phyloP scores from a whole-genome alignment of 306 rosid species.

The Ormosia semicastrata region DNA sequence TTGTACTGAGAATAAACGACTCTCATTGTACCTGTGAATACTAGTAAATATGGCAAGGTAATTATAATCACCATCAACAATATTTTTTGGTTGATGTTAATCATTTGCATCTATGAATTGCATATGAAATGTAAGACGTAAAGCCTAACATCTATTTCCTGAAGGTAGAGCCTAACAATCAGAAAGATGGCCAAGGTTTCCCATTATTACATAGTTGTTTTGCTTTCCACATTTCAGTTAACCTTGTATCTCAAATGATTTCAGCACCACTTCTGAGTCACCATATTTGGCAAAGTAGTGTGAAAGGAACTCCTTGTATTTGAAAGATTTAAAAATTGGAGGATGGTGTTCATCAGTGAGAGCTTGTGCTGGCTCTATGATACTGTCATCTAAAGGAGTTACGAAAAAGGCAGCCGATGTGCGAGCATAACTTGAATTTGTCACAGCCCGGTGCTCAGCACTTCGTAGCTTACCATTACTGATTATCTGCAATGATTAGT shows the following conservation, averaged over 20 bases:
- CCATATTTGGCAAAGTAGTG: slow-evolving; percentile 9
- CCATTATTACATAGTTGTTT: background rate
- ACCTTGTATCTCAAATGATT: slow-evolving; percentile 5
- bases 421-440: slow-evolving; percentile 41
- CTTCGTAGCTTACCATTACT: slow-evolving; percentile 52
- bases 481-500: slow-evolving; percentile 32
- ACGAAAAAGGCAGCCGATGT: slow-evolving; percentile 35
- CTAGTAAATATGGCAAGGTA: too few species aligned
- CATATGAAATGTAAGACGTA: background rate
- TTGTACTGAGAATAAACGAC: too few species aligned
- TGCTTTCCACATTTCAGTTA: background rate
- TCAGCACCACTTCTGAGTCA: background rate
- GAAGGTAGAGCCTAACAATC: background rate
- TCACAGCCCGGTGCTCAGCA: slow-evolving; percentile 55
- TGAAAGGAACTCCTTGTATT: background rate
- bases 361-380: slow-evolving; percentile 49
- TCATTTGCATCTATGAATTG: too few species aligned
- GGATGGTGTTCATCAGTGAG: slow-evolving; percentile 39
- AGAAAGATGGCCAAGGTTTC: background rate
- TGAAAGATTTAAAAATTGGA: slow-evolving; percentile 31
- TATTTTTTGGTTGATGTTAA: too few species aligned
- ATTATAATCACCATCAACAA: too few species aligned
- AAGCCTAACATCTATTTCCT: background rate
- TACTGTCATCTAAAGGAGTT: slow-evolving; percentile 38
- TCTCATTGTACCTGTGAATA: too few species aligned